phyloP scores from a whole-genome alignment of 495 filamentous ascomycete species.

The Haplographium delicatum region DNA sequence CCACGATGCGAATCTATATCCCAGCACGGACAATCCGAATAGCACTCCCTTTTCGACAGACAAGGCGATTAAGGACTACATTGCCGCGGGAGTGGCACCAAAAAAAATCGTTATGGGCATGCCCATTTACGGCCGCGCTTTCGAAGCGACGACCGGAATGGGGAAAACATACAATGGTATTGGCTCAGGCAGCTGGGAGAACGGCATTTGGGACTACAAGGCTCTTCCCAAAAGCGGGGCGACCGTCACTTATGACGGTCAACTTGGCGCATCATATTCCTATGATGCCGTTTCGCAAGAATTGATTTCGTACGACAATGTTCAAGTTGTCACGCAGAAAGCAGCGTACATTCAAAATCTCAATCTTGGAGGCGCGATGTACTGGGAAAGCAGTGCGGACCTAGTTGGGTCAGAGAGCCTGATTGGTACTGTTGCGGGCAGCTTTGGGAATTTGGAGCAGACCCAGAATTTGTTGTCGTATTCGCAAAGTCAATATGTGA shows the following conservation, averaged over 20 bases:
- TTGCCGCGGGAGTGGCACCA: slow-evolving; percentile 44
- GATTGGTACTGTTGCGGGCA: slow-evolving; percentile 60
- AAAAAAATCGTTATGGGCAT: slow-evolving; percentile 76
- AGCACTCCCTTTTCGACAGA: slow-evolving; percentile 66
- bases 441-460: background rate
- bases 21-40: slow-evolving; percentile 41
- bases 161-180: slow-evolving; percentile 63
- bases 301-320: slow-evolving; percentile 75
- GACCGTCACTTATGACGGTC: slow-evolving; percentile 39
- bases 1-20: slow-evolving; percentile 71
- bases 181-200: slow-evolving; percentile 61
- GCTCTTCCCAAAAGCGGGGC: slow-evolving; percentile 40
- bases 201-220: slow-evolving; percentile 76
- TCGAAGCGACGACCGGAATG: slow-evolving; percentile 63
- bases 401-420: slow-evolving; percentile 59
- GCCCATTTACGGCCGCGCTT: slow-evolving; percentile 82
- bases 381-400: slow-evolving; percentile 88
- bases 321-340: slow-evolving; percentile 56
- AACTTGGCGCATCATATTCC: slow-evolving; percentile 60
- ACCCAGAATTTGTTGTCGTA: background rate
- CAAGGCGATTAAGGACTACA: slow-evolving; percentile 61
- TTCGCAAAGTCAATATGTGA: background rate
- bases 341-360: slow-evolving; percentile 60
- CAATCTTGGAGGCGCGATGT: slow-evolving; percentile 75
- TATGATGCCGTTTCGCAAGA: slow-evolving; percentile 52